phyloP scores from a whole-genome alignment of 306 rosid genomes.

The Citrullus amarus region DNA sequence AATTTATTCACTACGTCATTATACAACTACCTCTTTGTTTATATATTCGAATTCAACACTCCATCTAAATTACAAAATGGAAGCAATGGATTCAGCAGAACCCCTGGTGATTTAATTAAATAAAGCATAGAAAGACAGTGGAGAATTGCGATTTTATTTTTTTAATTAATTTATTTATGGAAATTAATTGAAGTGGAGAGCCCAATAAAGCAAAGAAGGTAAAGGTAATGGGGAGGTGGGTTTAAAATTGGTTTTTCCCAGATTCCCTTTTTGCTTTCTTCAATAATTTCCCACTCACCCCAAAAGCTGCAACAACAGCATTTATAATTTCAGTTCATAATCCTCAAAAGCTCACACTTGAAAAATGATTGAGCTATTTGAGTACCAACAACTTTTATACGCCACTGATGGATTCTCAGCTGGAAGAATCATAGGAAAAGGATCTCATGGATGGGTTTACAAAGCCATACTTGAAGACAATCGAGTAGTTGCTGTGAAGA shows the following conservation, averaged over 20 bases:
- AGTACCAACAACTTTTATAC: slow-evolving; percentile 29
- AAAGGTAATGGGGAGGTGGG: not conserved
- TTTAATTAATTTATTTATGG: too few species aligned
- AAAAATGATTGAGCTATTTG: slow-evolving; percentile 17
- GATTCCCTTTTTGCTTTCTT: not conserved
- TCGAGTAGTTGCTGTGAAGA: slow-evolving; percentile 33
- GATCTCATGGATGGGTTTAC: slow-evolving; percentile 49
- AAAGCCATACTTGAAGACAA: slow-evolving; percentile 18
- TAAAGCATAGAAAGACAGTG: too few species aligned
- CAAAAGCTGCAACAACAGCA: too few species aligned
- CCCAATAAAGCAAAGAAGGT: too few species aligned
- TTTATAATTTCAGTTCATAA: too few species aligned
- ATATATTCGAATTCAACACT: not conserved
- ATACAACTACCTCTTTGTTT: not conserved
- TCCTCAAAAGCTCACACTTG: too few species aligned
- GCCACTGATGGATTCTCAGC: slow-evolving; percentile 38
- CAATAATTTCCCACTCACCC: not conserved
- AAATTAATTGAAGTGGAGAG: too few species aligned
- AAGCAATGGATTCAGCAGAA: too few species aligned
- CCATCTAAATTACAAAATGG: not conserved
- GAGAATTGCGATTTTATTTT: too few species aligned
- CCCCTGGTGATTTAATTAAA: too few species aligned
- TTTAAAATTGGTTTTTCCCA: not conserved
- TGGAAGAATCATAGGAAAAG: slow-evolving; percentile 33
- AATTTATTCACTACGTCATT: not conserved